Evolutionary conservation across 2,329 filamentous ascomycete species (phyloP).

Genomic region (Sporothrix pseudoabietina): DNA sequence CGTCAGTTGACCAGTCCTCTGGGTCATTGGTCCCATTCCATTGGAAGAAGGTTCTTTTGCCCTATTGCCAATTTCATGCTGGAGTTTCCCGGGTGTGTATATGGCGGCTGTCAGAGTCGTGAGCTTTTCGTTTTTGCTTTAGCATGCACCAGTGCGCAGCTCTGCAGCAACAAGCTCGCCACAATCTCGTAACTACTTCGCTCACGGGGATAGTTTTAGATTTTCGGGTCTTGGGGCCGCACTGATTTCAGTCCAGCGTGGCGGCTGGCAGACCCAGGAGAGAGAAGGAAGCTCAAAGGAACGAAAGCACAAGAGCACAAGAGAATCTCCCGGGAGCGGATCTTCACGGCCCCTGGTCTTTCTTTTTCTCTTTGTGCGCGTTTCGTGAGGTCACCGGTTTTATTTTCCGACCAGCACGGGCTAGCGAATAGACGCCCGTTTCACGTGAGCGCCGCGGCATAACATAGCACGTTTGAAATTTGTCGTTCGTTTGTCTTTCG

Average conservation of each 20-base stretch:
- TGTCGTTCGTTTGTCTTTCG: not conserved
- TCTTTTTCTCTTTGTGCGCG: not conserved
- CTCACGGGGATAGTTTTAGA: not conserved
- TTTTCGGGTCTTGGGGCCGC: slow-evolving; percentile 12
- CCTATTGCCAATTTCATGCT: not conserved
- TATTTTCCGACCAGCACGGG: slow-evolving; percentile 17
- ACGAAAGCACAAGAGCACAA: not conserved
- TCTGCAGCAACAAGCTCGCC: not conserved
- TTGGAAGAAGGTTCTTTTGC: not conserved
- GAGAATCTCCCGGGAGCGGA: not conserved
- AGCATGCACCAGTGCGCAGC: not conserved
- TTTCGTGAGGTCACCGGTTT: slow-evolving; percentile 17
- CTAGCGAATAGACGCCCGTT: not conserved
- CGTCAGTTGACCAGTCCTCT: slow-evolving; percentile 8
- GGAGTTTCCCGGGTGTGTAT: not conserved
- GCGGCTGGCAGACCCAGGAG: not conserved
- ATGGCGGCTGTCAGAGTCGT: not conserved
- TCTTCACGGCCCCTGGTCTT: slow-evolving; percentile 3
- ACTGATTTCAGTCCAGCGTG: not conserved
- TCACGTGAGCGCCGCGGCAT: slow-evolving; percentile 20
- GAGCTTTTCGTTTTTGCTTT: not conserved
- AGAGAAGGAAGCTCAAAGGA: not conserved
- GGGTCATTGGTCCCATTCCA: not conserved
- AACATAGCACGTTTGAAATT: not conserved
- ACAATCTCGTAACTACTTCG: slow-evolving; percentile 10